phyloP scores from a whole-genome alignment of 2,329 filamentous ascomycete genomes.

The Phyllachora maydis region DNA sequence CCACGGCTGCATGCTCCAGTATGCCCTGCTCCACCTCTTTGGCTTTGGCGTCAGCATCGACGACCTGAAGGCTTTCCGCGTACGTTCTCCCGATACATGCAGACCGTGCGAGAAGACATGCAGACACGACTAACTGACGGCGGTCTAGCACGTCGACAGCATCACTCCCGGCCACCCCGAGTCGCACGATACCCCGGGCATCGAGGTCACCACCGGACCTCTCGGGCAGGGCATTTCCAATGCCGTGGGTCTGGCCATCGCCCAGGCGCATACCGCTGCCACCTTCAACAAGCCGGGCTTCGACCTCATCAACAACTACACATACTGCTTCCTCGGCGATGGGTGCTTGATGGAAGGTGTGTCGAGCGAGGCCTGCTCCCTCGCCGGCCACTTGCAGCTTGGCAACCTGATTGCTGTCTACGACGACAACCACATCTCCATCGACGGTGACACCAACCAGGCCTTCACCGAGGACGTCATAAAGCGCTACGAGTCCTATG shows the following conservation, averaged over 20 bases:
- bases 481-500: slow-evolving; percentile 91
- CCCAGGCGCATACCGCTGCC: slow-evolving; percentile 76
- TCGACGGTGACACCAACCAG: slow-evolving; percentile 85
- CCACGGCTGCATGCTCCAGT: slow-evolving; percentile 98
- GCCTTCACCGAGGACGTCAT: slow-evolving; percentile 93
- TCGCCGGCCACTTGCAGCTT: slow-evolving; percentile 90
- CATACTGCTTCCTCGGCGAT: slow-evolving; percentile 91
- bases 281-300: slow-evolving; percentile 94
- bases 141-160: slow-evolving; percentile 28
- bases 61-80: slow-evolving; percentile 90
- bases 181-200: slow-evolving; percentile 83
- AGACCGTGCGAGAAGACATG: neutral
- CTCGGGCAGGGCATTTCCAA: slow-evolving; percentile 96
- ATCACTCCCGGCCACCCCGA: slow-evolving; percentile 95
- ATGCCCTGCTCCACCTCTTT: slow-evolving; percentile 91
- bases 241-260: slow-evolving; percentile 93
- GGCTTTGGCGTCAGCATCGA: slow-evolving; percentile 75
- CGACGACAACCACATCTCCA: slow-evolving; percentile 96
- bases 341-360: slow-evolving; percentile 98
- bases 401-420: slow-evolving; percentile 95
- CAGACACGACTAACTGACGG: neutral
- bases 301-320: slow-evolving; percentile 88
- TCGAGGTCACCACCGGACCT: slow-evolving; percentile 96
- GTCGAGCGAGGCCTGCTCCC: slow-evolving; percentile 76
- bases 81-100: slow-evolving; percentile 26